Evolutionary conservation across 441 rosid species (phyloP).

Genomic region (Eruca vesicaria): DNA sequence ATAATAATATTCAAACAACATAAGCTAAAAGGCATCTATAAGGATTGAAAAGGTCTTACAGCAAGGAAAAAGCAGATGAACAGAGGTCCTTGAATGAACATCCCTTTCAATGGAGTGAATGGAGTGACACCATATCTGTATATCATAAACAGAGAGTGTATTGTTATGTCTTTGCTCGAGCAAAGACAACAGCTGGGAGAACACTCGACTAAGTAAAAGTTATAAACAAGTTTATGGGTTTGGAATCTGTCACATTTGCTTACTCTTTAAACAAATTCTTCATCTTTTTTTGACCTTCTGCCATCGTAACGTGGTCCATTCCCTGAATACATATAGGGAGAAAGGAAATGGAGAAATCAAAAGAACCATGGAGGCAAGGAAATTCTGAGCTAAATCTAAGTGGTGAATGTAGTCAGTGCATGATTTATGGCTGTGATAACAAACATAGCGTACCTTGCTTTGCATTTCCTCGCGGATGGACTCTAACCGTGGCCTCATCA

Average conservation of each 20-base stretch:
- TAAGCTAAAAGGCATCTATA: not conserved
- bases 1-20: not conserved
- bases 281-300: slow-evolving; percentile 62
- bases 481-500: slow-evolving; percentile 64
- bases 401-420: not conserved
- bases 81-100: slow-evolving; percentile 71
- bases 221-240: not conserved
- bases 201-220: not conserved
- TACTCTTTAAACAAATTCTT: slow-evolving; percentile 67
- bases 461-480: slow-evolving; percentile 53
- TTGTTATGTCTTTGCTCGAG: no score
- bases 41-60: slow-evolving; percentile 45
- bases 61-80: slow-evolving; percentile 74
- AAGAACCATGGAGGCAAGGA: no score
- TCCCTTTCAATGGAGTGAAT: slow-evolving; percentile 71
- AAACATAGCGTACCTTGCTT: slow-evolving; percentile 43
- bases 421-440: slow-evolving; percentile 5
- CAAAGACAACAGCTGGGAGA: not conserved
- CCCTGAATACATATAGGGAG: slow-evolving; percentile 34
- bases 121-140: slow-evolving; percentile 80
- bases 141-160: slow-evolving; percentile 11
- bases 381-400: not conserved
- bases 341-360: no score
- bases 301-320: slow-evolving; percentile 42
- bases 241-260: slow-evolving; percentile 15